phyloP scores from a whole-genome alignment of 2,329 filamentous ascomycete species.

The Mycosphaerelloides madeirae region DNA sequence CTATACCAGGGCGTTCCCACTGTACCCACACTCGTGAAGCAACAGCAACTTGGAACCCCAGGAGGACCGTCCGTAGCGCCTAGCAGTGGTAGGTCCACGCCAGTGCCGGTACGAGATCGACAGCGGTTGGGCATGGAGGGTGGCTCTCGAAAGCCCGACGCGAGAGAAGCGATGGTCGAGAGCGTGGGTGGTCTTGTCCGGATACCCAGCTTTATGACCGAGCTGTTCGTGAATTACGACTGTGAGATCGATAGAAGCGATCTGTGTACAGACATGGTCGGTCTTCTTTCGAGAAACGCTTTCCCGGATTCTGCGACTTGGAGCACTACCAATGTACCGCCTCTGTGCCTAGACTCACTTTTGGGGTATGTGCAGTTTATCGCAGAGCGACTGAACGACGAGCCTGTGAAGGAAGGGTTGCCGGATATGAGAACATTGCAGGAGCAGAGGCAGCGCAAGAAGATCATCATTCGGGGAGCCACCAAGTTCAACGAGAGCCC shows the following conservation, averaged over 20 bases:
- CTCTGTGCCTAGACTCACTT: conserved; percentile 85
- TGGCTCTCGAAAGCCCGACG: conserved; percentile 85
- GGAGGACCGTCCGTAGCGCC: conserved; percentile 26
- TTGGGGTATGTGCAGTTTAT: conserved; percentile 89
- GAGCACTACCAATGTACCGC: conserved; percentile 97
- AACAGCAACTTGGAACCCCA: conserved; percentile 46
- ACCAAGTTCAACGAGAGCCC: conserved; percentile 94
- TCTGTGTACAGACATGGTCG: conserved; percentile 91
- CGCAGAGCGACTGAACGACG: conserved; percentile 74
- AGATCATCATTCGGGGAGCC: conserved; percentile 79
- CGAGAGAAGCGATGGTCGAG: conserved; percentile 96
- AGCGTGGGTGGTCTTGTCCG: conserved; percentile 85
- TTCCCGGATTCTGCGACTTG: conserved; percentile 96
- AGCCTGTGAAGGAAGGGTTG: conserved; percentile 59
- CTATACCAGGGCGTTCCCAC: conserved; percentile 92
- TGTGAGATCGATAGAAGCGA: conserved; percentile 89
- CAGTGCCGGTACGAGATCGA: conserved; percentile 85
- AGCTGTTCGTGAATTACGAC: conserved; percentile 97
- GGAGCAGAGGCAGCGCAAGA: conserved; percentile 74
- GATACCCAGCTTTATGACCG: conserved; percentile 90
- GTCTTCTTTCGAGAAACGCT: conserved; percentile 85
- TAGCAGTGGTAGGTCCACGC: conserved; percentile 75
- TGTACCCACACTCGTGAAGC: conserved; percentile 80
- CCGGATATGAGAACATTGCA: conserved; percentile 62
- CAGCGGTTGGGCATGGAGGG: conserved; percentile 91